Conservation (phyloP, 73 alveolate species). For the Stentor coeruleus region DNA sequence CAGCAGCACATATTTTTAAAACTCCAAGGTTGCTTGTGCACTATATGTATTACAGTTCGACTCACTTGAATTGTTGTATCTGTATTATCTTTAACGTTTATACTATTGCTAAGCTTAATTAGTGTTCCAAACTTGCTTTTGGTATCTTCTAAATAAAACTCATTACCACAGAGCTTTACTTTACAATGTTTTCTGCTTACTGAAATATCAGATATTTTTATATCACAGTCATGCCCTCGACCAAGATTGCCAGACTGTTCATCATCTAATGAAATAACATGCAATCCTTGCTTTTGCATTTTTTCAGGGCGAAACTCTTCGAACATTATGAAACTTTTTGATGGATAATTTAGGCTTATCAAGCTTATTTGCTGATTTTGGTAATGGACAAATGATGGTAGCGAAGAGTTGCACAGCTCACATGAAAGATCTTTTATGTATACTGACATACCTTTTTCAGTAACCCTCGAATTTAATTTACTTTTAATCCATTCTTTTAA, state of each 20-base stretch:
- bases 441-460: constrained; percentile 36
- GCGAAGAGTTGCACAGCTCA: constrained; percentile 73
- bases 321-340: neutral
- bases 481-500: constrained; percentile 60
- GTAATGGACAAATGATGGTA: constrained; percentile 47
- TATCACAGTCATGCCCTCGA: constrained; percentile 81
- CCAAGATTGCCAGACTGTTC: constrained; percentile 42
- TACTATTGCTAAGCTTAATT: constrained; percentile 28
- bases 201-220: constrained; percentile 72
- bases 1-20: neutral
- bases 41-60: constrained; percentile 30
- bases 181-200: constrained; percentile 79
- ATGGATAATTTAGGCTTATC: neutral
- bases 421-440: constrained; percentile 67
- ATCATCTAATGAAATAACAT: constrained; percentile 2
- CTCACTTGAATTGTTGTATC: constrained; percentile 33
- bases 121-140: constrained; percentile 83
- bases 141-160: constrained; percentile 54
- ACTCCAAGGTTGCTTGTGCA: neutral
- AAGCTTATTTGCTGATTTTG: neutral
- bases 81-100: neutral
- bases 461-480: constrained; percentile 36
- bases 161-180: constrained; percentile 33
- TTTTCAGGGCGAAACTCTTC: constrained; percentile 17
- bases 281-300: constrained; percentile 4